Evolutionary conservation across 805 yeast species (phyloP), one percentile per base, ranked within the genome.

Genomic region (Candida maris): DNA sequence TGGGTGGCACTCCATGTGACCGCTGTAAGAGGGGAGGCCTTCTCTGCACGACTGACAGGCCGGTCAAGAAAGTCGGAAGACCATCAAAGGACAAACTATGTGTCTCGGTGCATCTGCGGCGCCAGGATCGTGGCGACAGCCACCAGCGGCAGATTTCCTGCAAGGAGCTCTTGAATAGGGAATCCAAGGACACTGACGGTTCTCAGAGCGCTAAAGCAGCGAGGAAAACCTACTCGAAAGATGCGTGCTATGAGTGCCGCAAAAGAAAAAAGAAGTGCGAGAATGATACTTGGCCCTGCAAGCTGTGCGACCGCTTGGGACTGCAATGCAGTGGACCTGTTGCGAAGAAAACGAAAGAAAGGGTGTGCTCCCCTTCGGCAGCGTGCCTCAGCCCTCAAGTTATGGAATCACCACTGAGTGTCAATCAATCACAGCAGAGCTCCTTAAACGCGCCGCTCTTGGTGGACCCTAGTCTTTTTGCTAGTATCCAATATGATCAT

Each of bases 241-340:
- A 41, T 19, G 38, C 52, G n/a, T 56, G 59, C 35, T 10, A 19
- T 5, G 38, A 43, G 3, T 56, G 61, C 35, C 44, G 50, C 30
- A 38, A 38, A 32, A 39, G 54, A 21, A 54, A 49, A 42, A 47
- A 47, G 37, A 53, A 49, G 25, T 56, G 61, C 35, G 59, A 54
- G 32, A 57, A 56, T 31, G 38, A 32, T 7, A 37, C 46, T 27
- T 57, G 59, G 27, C 41, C 38, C 5, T 56, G 61, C 36, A 42
- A 38, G 27, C 35, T 37, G 31, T 56, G 61, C 34, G 22, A 25
- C 6, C 23, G 43, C 4, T 24, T 31, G 30, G 41, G 34, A 5
- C 20, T 34, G 12, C 32, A 34, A 6, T 47, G 39, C 35, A 31
- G 35, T 42, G 56, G 44, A 12, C 35, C 35, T 17, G 17, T 20